Evolutionary conservation across 169 alveolate species (phyloP), one percentile per base, ranked within the genome.

Genomic region (Cryptosporidium sp.): DNA sequence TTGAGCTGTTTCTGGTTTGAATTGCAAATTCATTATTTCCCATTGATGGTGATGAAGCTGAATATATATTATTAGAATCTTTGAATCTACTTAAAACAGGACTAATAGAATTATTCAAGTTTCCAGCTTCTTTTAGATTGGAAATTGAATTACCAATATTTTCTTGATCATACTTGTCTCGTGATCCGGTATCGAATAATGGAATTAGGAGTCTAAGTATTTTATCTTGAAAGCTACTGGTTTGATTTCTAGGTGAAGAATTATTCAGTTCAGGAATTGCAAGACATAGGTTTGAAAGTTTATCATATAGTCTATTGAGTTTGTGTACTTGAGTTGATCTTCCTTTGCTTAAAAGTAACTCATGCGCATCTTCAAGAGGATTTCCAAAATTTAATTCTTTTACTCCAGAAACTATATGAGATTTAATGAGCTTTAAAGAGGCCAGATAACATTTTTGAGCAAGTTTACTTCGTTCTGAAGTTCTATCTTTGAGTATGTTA

Each of bases 351-450:
- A 80, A 21, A 12, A 80, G 33, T 26, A 80, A 31, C 67, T 80
- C 89, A 26, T 62, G 89, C 5, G 80, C 80, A 29, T 80, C 72
- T 44, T 80, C 89, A 1, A 80, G 68, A 9, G 89, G 89, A 62
- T 60, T 62, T 14, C 45, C 89, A 42, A 29, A 44, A 18, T 21
- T 33, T 8, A 80, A 23, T 42, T 62, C 75, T 58, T 62, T 80
- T 33, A 45, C 21, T 6, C 89, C 89, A 4, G 89, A 80, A 26
- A 80, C 89, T 14, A 80, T 80, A 26, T 80, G 89, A 39, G 89
- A 37, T 23, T 80, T 80, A 9, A 80, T 62, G 3, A 80, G 52
- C 18, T 80, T 80, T 18, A 80, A 65, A 61, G 89, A 37, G 4
- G 62, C 26, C n/a, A 80, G 31, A n/a, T 80, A 80, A 5, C 75